phyloP scores from a whole-genome alignment of 140 eudicot species.

The Erigeron philadelphicus region DNA sequence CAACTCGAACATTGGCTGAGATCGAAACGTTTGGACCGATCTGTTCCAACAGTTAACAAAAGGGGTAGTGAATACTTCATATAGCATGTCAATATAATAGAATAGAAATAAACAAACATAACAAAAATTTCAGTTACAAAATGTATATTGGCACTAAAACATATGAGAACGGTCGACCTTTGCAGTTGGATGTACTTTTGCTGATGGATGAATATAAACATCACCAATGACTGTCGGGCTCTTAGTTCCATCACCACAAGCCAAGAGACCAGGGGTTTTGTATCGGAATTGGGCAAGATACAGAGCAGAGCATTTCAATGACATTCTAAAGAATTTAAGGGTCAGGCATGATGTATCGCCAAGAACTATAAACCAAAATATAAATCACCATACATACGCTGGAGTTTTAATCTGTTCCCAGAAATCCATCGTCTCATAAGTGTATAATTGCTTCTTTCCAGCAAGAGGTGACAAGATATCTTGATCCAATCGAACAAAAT shows the following conservation, averaged over 20 bases:
- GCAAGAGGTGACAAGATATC: conserved; percentile 95
- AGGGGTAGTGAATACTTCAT: background rate
- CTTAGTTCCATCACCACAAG: conserved; percentile 68
- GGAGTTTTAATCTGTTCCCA: conserved; percentile 99
- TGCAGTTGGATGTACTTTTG: conserved; percentile 92
- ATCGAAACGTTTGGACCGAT: conserved; percentile 91
- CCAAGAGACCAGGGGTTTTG: conserved; percentile 65
- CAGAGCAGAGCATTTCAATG: conserved; percentile 73
- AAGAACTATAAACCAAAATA: background rate
- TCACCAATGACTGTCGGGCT: conserved; percentile 66
- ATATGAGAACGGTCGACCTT: conserved; percentile 46
- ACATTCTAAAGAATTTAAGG: conserved; percentile 50
- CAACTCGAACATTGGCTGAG: conserved; percentile 90
- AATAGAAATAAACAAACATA: background rate
- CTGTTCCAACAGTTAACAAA: conserved; percentile 32
- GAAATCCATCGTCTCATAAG: conserved; percentile 84
- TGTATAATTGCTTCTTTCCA: conserved; percentile 89
- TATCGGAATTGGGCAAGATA: conserved; percentile 68
- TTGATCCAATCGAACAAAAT: conserved; percentile 92
- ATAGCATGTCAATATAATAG: background rate
- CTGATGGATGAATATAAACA: conserved; percentile 94
- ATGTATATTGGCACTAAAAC: background rate
- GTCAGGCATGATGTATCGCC: conserved; percentile 9
- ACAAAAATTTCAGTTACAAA: background rate
- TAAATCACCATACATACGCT: conserved; percentile 40